A percentile compares a stretch with the other conserved stretches of the same genome.
These are phyloP conservation scores for Acanthamoeba sp. DNA, from an alignment of 208 protist species.

Conservation along the genomic window DNA sequence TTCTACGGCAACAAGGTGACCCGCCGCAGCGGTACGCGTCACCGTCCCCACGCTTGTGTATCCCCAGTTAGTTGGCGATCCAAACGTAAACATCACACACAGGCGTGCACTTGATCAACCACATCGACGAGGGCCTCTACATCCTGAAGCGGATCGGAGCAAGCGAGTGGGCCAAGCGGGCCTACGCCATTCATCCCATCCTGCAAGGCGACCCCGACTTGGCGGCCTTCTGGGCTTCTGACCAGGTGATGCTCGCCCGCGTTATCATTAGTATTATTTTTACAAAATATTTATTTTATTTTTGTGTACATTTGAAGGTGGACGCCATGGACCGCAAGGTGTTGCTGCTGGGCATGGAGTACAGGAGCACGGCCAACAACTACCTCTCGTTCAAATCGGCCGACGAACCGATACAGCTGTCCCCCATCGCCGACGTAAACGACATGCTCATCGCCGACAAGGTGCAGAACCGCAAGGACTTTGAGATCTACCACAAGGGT, in stretches of 20 bases:
- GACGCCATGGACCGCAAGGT: not conserved
- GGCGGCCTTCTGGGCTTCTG: not conserved
- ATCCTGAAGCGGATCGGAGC: not conserved
- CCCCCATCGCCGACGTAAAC: slow-evolving; percentile 26
- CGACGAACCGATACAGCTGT: not conserved
- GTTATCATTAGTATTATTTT: no score
- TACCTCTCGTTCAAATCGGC: not conserved
- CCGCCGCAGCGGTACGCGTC: not conserved
- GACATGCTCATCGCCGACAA: slow-evolving; percentile 42
- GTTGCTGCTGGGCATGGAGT: slow-evolving; percentile 5
- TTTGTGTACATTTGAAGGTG: not conserved
- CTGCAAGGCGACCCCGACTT: not conserved
- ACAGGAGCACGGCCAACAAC: slow-evolving; percentile 9
- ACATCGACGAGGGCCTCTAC: slow-evolving; percentile 18
- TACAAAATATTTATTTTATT: not conserved
- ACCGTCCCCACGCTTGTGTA: no score
- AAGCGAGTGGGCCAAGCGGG: not conserved
- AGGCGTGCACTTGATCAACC: not conserved
- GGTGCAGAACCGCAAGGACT: slow-evolving; percentile 51
- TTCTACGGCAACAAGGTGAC: slow-evolving; percentile 21
- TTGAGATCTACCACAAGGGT: slow-evolving; percentile 41
- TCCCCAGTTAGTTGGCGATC: not conserved
- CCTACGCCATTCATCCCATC: slow-evolving; percentile 10
- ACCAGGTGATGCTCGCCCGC: not conserved
- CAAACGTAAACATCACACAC: no score